A percentile compares a stretch with the other conserved stretches of the same genome.
Conservation (phyloP, 2,329 filamentous ascomycete species). For the Chrysoporthe austroafricana region DNA sequence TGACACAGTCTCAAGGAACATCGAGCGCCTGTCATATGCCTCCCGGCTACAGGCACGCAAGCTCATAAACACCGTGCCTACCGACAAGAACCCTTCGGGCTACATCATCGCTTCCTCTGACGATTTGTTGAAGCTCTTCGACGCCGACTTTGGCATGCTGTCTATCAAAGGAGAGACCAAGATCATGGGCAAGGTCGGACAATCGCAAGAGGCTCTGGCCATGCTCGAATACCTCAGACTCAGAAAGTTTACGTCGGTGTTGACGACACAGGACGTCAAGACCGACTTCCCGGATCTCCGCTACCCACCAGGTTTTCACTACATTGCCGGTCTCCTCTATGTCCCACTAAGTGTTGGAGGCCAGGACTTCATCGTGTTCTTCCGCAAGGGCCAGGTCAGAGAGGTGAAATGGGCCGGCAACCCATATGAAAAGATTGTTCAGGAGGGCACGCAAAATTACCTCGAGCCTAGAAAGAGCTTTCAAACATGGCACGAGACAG, state of each 20-base stretch:
- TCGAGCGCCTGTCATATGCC: conserved; percentile 84
- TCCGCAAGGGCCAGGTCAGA: conserved; percentile 74
- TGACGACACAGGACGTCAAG: conserved; percentile 75
- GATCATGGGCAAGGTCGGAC: conserved; percentile 73
- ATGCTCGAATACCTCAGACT: conserved; percentile 84
- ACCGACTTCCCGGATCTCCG: conserved; percentile 80
- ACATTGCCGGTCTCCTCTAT: conserved; percentile 78
- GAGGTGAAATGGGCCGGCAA: conserved; percentile 88
- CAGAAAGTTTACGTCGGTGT: conserved; percentile 73
- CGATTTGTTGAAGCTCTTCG: conserved; percentile 80
- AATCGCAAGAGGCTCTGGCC: conserved; percentile 81
- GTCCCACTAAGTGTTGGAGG: conserved; percentile 79
- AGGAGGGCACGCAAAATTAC: conserved; percentile 72
- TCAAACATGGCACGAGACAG: conserved; percentile 78
- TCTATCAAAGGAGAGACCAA: conserved; percentile 91
- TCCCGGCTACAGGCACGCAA: conserved; percentile 84
- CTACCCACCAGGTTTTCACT: conserved; percentile 78
- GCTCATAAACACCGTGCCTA: conserved; percentile 82
- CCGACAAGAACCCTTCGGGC: conserved; percentile 79
- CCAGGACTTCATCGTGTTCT: conserved; percentile 87
- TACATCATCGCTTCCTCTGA: conserved; percentile 91
- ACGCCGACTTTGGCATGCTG: conserved; percentile 83
- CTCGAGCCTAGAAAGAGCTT: conserved; percentile 82
- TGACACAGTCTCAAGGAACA: conserved; percentile 83
- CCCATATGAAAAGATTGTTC: conserved; percentile 78